Evolutionary conservation across 768 basidiomycete species (phyloP).

Genomic region (Pulveroboletus sp.): DNA sequence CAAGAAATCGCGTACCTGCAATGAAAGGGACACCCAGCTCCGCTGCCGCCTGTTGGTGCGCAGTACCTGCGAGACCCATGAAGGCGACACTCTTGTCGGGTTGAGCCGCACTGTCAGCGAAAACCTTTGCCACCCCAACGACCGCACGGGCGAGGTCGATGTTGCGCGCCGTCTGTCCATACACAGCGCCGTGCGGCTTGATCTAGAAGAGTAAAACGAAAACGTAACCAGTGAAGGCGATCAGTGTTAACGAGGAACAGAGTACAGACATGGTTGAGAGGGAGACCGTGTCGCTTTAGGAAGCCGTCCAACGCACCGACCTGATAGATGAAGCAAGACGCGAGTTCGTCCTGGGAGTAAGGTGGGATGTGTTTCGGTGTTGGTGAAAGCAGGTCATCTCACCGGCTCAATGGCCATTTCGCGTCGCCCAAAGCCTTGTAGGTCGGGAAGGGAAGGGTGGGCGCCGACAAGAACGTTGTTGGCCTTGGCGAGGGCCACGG

Average conservation of each 20-base stretch:
- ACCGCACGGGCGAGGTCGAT: conserved; percentile 52
- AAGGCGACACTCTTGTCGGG: conserved; percentile 41
- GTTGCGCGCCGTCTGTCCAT: conserved; percentile 55
- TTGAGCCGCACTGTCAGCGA: conserved; percentile 28
- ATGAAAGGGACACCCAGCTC: conserved; percentile 58
- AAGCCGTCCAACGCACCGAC: conserved; percentile 63
- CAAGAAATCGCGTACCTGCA: conserved; percentile 38
- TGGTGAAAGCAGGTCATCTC: conserved; percentile 6
- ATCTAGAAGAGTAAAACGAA: conserved; percentile 33
- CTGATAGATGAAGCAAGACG: conserved; percentile 59
- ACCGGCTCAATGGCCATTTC: conserved; percentile 63
- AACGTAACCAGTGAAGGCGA: background rate
- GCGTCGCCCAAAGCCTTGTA: conserved; percentile 61
- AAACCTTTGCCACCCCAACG: conserved; percentile 51
- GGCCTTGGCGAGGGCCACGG: conserved; percentile 52
- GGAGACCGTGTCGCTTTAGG: conserved; percentile 47
- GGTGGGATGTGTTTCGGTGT: too few species aligned
- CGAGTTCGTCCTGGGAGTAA: conserved; percentile 47
- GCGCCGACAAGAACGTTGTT: conserved; percentile 60
- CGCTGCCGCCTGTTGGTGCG: conserved; percentile 53
- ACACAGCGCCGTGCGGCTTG: conserved; percentile 60
- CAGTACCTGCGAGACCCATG: conserved; percentile 60
- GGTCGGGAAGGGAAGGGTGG: conserved; percentile 58
- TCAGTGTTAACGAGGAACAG: background rate
- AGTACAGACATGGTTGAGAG: conserved; percentile 50